Base-by-base conservation (phyloP, 345 rosid species). In the Gossypioides kirkii region DNA sequence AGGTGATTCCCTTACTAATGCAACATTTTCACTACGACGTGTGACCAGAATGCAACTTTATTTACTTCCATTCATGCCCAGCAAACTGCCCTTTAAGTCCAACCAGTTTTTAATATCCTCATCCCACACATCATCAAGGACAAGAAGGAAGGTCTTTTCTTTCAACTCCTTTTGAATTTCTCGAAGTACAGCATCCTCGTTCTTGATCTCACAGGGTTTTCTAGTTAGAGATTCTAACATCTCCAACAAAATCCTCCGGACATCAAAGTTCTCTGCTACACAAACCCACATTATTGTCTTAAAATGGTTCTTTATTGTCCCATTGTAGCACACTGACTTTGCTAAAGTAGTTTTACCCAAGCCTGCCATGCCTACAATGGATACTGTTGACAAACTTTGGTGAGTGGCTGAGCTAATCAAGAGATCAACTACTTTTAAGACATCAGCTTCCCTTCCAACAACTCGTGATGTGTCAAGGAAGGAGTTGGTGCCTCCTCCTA, bases 261-360 rank as follows among this genome's bases (percentile, higher is more conserved):
- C 69, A 42, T 62, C 52, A 25, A 77, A 76, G 3, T 58, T 38
- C 8, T 62, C 50, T 10, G 77, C 63, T 14, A 63, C 77, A 55
- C 75, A 73, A 11, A 77, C 60, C 74, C 78, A 74, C 0, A 74
- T 58, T 26, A 26, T 71, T 1, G 2, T 41, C 26, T 20, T 43
- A 6, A 65, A 65, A 43, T 22, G 25, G 3, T 6, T 65, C n/a
- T 43, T 5, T 11, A 25, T n/a, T 43, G 14, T 2, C n/a, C 45
- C 53, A 65, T 20, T 11, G 0, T 65, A 20, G 69, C 52, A 54
- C n/a, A 71, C 66, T 1, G 36, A 8, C 28, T 71, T 25, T 10
- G 78, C 80, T 36, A 80, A 8, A 4, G 78, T 49, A 2, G 83
- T 73, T 28, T 80, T 80, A 14, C 83, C 83, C 22, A 80, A 38